Evolutionary conservation across 2,329 filamentous ascomycete species (phyloP), one percentile per base, ranked within the genome.

Genomic region (Nannizzia gypsea): DNA sequence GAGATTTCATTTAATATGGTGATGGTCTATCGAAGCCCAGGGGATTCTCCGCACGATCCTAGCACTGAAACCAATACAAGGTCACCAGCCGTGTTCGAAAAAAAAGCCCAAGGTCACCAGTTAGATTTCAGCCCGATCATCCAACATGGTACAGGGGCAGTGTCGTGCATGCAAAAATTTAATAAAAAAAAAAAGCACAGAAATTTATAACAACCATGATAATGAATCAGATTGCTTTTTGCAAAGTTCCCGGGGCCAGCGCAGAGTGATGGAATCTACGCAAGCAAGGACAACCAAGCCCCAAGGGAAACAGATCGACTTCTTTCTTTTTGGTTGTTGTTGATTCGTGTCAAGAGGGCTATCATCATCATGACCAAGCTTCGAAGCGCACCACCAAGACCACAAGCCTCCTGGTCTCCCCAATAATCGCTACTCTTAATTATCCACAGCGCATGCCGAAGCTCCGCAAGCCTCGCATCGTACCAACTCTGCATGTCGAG

Each of bases 101-200:
- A 42, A 34, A 42, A 15, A n/a, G 17, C 36, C 54, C 54, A 26
- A 38, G 31, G 31, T 38, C 31, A 36, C 31, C 54, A 56, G 36
- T 56, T 36, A 56, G 54, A 56, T 56, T 52, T 56, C 31, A 56
- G 54, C 54, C 54, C 54, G 54, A 56, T 56, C 28, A 40, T 38
- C 28, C 54, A 56, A 56, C 54, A 56, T 36, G 54, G 54, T 26
- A 56, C 54, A 56, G 54, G 54, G 54, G 54, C 54, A 40, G 54
- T 56, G 54, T 56, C 54, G 15, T 56, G 54, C 54, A 56, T 56
- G 28, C 28, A 56, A 40, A 52, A 36, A 36, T 36, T 50, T 50
- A 50, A 50, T 50, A 54, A 54, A 40, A 36, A 38, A 40, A 56
- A 36, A 17, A 56, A 22, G 3, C 13, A 42, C 1, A 42, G n/a